These are phyloP conservation scores for Maudiozyma bulderi DNA, from an alignment of 805 yeast genomes.

Conservation along the genomic window DNA sequence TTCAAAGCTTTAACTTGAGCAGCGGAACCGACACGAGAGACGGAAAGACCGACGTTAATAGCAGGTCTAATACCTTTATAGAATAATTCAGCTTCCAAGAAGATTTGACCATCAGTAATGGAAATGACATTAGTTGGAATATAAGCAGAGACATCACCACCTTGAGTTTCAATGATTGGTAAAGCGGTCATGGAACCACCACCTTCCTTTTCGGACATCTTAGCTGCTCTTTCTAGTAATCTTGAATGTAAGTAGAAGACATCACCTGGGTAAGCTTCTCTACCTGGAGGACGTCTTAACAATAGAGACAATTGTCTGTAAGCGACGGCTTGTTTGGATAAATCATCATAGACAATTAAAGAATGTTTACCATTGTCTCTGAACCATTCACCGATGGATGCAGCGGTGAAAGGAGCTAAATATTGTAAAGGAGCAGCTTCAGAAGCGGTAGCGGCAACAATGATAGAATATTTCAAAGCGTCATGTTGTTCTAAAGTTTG, in stretches of 20 bases:
- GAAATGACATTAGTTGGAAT: slow-evolving; percentile 97
- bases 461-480: slow-evolving; percentile 93
- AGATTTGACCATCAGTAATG: slow-evolving; percentile 95
- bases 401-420: slow-evolving; percentile 99
- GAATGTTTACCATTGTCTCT: slow-evolving; percentile 99
- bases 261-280: slow-evolving; percentile 97
- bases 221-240: slow-evolving; percentile 94
- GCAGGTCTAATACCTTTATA: slow-evolving; percentile 99
- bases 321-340: slow-evolving; percentile 99
- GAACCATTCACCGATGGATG: slow-evolving; percentile 99
- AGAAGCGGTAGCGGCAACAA: slow-evolving; percentile 99
- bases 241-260: slow-evolving; percentile 93
- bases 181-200: slow-evolving; percentile 93
- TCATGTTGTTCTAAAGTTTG: slow-evolving; percentile 98
- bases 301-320: slow-evolving; percentile 98
- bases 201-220: slow-evolving; percentile 83
- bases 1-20: slow-evolving; percentile 99
- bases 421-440: slow-evolving; percentile 99
- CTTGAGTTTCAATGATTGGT: slow-evolving; percentile 96
- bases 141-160: slow-evolving; percentile 98
- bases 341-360: slow-evolving; percentile 92
- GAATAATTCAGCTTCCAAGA: slow-evolving; percentile 98
- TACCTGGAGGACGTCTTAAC: slow-evolving; percentile 95
- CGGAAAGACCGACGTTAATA: slow-evolving; percentile 98
- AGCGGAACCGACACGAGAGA: slow-evolving; percentile 99